phyloP scores from a whole-genome alignment of 208 protist genomes.

The Angomonas deanei region DNA sequence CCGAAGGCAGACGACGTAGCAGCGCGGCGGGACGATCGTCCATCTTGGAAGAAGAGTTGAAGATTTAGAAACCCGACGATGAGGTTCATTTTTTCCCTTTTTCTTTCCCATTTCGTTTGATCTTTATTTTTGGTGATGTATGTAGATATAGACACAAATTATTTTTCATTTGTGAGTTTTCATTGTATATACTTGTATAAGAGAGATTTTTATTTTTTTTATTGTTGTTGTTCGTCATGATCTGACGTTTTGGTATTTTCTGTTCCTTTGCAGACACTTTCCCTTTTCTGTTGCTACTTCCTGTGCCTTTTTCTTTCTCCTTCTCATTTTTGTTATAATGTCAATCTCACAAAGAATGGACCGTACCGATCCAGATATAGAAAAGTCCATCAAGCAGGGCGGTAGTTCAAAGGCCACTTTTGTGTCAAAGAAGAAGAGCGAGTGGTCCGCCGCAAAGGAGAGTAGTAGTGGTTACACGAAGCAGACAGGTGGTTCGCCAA shows the following conservation, averaged over 20 bases:
- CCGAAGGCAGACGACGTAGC: constrained; percentile 3
- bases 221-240: neutral
- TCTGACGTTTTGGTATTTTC: constrained; percentile 2
- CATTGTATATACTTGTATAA: neutral
- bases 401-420: no score
- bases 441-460: constrained; percentile 1
- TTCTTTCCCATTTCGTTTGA: constrained; percentile 7
- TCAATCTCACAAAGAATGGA: neutral
- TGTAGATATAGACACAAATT: no score
- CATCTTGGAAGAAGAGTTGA: constrained; percentile 1
- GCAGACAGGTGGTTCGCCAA: neutral
- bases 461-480: neutral
- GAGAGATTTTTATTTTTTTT: neutral
- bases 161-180: no score
- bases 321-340: constrained; percentile 1
- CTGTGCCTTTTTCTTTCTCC: neutral
- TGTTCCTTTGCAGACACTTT: neutral
- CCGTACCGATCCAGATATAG: no score
- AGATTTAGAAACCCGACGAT: neutral
- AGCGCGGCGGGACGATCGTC: neutral
- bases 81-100: neutral
- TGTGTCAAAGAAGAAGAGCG: neutral
- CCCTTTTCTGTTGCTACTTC: neutral
- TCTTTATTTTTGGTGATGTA: neutral
- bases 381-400: no score